Evolutionary conservation across 2,329 filamentous ascomycete species (phyloP).

Genomic region (Calycina marina): DNA sequence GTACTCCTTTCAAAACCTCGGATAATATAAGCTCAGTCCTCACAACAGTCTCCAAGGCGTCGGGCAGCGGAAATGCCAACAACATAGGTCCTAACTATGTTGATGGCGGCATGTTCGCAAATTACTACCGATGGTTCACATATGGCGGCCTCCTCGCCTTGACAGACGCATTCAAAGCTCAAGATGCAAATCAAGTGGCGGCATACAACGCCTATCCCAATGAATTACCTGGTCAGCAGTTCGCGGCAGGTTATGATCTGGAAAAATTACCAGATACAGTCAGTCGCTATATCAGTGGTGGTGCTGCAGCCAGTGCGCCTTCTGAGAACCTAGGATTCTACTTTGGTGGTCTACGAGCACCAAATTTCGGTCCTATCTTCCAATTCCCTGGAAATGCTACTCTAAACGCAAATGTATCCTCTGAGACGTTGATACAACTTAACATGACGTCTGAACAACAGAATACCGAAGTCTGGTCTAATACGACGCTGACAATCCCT

Average conservation of each 20-base stretch:
- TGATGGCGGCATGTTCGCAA: slow-evolving; percentile 51
- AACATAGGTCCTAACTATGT: slow-evolving; percentile 39
- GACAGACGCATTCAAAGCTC: slow-evolving; percentile 25
- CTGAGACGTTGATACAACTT: slow-evolving; percentile 43
- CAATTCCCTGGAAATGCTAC: slow-evolving; percentile 9
- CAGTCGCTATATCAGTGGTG: slow-evolving; percentile 49
- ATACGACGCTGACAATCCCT: slow-evolving; percentile 32
- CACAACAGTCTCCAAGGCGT: slow-evolving; percentile 31
- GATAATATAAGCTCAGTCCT: slow-evolving; percentile 40
- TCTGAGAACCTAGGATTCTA: slow-evolving; percentile 61
- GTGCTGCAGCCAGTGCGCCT: slow-evolving; percentile 47
- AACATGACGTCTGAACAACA: slow-evolving; percentile 37
- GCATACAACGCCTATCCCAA: slow-evolving; percentile 39
- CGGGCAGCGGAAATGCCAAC: slow-evolving; percentile 30
- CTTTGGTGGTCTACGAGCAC: slow-evolving; percentile 46
- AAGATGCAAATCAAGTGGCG: slow-evolving; percentile 29
- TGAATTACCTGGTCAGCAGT: slow-evolving; percentile 28
- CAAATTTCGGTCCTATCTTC: slow-evolving; percentile 32
- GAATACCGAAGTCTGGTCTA: slow-evolving; percentile 41
- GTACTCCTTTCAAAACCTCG: slow-evolving; percentile 35
- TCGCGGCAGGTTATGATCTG: slow-evolving; percentile 29
- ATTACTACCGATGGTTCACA: slow-evolving; percentile 46
- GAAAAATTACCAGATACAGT: slow-evolving; percentile 29
- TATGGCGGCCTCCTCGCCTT: slow-evolving; percentile 42
- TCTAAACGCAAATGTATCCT: slow-evolving; percentile 25